Conservation (phyloP, 305 asterid species). For the Fraxinus sp. region DNA sequence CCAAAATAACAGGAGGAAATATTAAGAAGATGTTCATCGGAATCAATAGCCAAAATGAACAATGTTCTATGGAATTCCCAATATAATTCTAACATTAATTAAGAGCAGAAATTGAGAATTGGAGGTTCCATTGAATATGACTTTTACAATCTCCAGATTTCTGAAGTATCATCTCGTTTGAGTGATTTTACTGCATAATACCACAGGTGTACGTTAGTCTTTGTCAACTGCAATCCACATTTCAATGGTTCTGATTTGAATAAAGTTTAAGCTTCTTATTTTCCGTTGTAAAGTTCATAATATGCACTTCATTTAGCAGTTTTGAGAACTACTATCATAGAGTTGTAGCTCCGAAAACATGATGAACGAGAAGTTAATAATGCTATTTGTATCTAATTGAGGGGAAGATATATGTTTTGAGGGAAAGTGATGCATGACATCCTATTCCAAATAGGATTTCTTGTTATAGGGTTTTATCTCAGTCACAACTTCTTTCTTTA, state of each 20-base stretch:
- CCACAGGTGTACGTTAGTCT: background rate
- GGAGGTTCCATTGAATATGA: background rate
- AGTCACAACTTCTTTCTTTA: background rate
- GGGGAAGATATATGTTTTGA: background rate
- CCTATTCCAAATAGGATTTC: background rate
- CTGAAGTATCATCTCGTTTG: background rate
- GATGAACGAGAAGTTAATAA: background rate
- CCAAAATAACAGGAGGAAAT: background rate
- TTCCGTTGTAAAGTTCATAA: background rate
- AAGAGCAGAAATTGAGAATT: background rate
- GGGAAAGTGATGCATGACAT: background rate
- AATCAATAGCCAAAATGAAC: background rate
- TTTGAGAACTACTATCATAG: background rate
- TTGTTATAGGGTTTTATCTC: background rate
- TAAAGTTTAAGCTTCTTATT: background rate
- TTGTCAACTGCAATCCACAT: background rate
- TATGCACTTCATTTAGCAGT: background rate
- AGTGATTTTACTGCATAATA: background rate
- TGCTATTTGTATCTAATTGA: background rate
- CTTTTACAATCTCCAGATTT: background rate
- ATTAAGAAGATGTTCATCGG: background rate
- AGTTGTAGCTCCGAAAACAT: background rate
- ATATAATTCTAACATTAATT: background rate
- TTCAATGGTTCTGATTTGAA: background rate
- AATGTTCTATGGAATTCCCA: background rate